Evolutionary conservation across 306 rosid genomes (phyloP), one percentile per base, ranked within the genome.

Genomic region (Coriaria nepalensis): DNA sequence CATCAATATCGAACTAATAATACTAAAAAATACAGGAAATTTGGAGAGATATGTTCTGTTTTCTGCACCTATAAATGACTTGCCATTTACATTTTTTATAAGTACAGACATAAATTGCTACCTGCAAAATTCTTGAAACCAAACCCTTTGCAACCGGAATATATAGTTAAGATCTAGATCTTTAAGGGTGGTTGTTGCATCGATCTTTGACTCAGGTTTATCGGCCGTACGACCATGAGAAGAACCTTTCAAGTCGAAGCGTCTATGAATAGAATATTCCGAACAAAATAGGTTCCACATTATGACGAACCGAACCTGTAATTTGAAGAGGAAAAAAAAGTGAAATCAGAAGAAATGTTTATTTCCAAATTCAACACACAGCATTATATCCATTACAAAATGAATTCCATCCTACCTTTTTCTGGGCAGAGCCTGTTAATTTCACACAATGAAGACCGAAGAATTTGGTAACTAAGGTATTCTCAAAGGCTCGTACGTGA

Each of bases 221-320:
- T 77, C 74, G 0, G 97, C 81, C 20, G 66, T 62, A 41, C 97
- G 93, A 50, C 97, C 97, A 40, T 77, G 85, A 43, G 97, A 79
- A 7, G 97, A 90, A 53, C 97, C 97, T 78, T 90, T 90, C 48
- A 90, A 67, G 61, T 90, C 97, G 32, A 90, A 90, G 52, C 97
- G 78, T 57, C 79, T 64, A 32, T 90, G 97, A 53, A 90, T 84
- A 61, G 59, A 40, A 42, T 70, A 61, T 49, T 80, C 78, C 0
- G 97, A 73, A 66, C 95, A 81, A 46, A 90, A 90, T 39, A 90
- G 72, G 54, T 90, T 90, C 57, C 95, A 90, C 97, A 90, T 90
- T 49, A 90, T 84, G 69, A 90, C 92, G 67, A 90, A 90, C n/a
- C 97, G 84, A 46, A 88, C 97, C 97, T 88, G 78, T 43, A 62